These are phyloP conservation scores for Termitomyces sp. DNA, from an alignment of 768 basidiomycete genomes.

Conservation along the genomic window DNA sequence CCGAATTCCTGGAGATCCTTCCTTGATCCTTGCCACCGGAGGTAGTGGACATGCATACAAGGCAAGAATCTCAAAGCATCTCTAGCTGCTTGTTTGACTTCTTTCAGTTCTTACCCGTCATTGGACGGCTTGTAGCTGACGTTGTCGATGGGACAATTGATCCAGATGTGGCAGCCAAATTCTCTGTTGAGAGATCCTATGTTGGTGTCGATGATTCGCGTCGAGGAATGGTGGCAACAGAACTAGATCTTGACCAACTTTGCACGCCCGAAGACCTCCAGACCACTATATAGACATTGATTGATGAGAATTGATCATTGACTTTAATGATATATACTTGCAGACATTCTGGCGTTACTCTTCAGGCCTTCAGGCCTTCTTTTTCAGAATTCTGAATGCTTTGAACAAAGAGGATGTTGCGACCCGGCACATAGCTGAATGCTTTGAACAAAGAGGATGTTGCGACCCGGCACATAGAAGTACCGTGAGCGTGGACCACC, in stretches of 20 bases:
- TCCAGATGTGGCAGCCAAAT: constrained; percentile 45
- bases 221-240: constrained; percentile 1
- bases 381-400: constrained; percentile 53
- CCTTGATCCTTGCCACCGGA: constrained; percentile 76
- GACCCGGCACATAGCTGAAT: too few species aligned
- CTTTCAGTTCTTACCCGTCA: constrained; percentile 75
- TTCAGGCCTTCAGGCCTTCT: constrained; percentile 42
- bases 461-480: too few species aligned
- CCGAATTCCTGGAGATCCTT: constrained; percentile 46
- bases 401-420: too few species aligned
- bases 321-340: neutral
- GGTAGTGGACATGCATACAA: constrained; percentile 90
- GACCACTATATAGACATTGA: neutral
- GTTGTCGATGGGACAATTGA: constrained; percentile 62
- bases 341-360: neutral
- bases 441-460: too few species aligned
- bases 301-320: neutral
- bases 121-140: constrained; percentile 74
- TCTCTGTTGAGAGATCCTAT: constrained; percentile 51
- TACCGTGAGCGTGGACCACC: too few species aligned
- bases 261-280: constrained; percentile 44
- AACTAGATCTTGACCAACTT: constrained; percentile 41
- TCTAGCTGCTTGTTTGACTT: neutral
- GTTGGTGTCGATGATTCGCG: constrained; percentile 19
- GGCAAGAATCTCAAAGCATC: constrained; percentile 28